Conservation (phyloP, 140 eudicot species). For the Cichorium intybus region DNA sequence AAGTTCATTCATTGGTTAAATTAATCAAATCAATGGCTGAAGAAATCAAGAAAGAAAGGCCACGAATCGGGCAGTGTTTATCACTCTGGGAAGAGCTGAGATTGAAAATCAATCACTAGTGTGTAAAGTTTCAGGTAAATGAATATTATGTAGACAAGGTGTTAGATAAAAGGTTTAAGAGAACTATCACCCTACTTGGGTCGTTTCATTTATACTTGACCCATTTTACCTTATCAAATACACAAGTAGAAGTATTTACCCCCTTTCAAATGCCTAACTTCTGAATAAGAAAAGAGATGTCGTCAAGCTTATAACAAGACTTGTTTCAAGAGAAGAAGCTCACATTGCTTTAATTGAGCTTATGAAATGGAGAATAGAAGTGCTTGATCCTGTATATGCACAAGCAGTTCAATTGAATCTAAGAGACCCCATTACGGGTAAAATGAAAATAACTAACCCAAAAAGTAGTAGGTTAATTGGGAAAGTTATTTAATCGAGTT, state of each 20-base stretch:
- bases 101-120: conserved; percentile 65
- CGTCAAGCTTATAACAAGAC: conserved; percentile 71
- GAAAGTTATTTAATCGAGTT: conserved; percentile 82
- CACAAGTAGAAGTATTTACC: conserved; percentile 76
- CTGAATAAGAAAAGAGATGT: conserved; percentile 88
- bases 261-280: conserved; percentile 72
- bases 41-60: conserved; percentile 66
- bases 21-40: conserved; percentile 53
- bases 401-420: conserved; percentile 87
- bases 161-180: conserved; percentile 64
- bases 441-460: conserved; percentile 78
- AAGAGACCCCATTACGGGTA: conserved; percentile 62
- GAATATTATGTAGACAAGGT: conserved; percentile 51
- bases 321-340: conserved; percentile 83
- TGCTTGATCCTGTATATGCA: conserved; percentile 78
- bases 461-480: conserved; percentile 93
- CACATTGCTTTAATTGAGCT: conserved; percentile 87
- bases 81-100: conserved; percentile 84
- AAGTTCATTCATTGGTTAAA: conserved; percentile 63
- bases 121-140: conserved; percentile 49
- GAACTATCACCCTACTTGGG: conserved; percentile 93
- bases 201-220: conserved; percentile 83
- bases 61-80: conserved; percentile 81
- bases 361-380: conserved; percentile 92
- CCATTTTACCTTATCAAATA: conserved; percentile 71